These are phyloP conservation scores for Sonneratia caseolaris DNA, from an alignment of 345 rosid genomes.

Conservation along the genomic window DNA sequence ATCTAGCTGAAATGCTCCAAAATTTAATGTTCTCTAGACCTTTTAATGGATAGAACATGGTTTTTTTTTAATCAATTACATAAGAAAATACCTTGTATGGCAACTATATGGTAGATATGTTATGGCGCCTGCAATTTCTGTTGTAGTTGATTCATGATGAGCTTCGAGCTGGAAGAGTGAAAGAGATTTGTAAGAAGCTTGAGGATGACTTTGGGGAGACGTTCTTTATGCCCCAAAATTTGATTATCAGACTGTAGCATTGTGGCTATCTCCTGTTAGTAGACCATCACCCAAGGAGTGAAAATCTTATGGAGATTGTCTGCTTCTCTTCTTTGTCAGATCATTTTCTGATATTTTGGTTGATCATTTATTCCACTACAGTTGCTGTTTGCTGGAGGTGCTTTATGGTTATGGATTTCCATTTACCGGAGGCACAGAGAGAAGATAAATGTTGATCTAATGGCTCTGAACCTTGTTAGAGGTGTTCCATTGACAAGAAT, in stretches of 20 bases:
- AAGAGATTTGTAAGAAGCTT: conserved; percentile 82
- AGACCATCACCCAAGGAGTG: background rate
- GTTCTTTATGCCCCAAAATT: conserved; percentile 84
- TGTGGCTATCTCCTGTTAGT: conserved; percentile 90
- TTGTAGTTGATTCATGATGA: conserved; percentile 87
- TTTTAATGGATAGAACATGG: background rate
- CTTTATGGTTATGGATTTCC: conserved; percentile 42
- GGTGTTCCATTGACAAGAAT: conserved; percentile 78
- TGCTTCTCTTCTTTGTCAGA: background rate
- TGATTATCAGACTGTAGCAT: conserved; percentile 82
- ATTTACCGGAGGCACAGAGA: conserved; percentile 62
- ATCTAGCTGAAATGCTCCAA: no score
- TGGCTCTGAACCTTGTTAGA: conserved; percentile 81
- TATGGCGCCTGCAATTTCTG: background rate
- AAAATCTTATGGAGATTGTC: background rate
- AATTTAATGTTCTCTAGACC: background rate
- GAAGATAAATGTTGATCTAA: conserved; percentile 65
- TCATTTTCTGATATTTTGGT: background rate
- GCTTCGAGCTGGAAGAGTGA: conserved; percentile 69
- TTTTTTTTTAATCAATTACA: background rate
- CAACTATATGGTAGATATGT: background rate
- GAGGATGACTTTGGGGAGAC: conserved; percentile 96
- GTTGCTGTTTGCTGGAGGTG: conserved; percentile 60
- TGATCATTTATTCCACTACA: conserved; percentile 9
- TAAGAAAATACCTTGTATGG: background rate